Evolutionary conservation across 2,329 filamentous ascomycete genomes (phyloP).

Genomic region (Pseudogymnoascus sp.): DNA sequence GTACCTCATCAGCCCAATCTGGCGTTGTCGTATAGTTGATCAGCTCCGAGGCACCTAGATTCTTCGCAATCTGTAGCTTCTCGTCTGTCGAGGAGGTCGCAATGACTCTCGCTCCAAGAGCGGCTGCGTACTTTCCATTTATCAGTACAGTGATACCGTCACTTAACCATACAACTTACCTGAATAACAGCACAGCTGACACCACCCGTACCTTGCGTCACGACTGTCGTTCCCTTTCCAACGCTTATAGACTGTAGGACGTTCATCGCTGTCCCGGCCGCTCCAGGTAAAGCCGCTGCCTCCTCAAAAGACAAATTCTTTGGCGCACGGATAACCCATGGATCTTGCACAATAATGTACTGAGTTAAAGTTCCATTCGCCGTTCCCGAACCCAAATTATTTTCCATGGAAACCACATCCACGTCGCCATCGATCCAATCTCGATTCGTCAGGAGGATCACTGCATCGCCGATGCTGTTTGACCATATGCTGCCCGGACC

Average conservation of each 20-base stretch:
- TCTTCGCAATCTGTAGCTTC: slow-evolving; percentile 14
- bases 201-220: slow-evolving; percentile 36
- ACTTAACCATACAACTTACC: not conserved
- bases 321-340: slow-evolving; percentile 34
- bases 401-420: slow-evolving; percentile 18
- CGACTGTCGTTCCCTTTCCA: slow-evolving; percentile 29
- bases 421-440: slow-evolving; percentile 45
- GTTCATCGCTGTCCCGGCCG: slow-evolving; percentile 46
- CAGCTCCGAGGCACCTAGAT: slow-evolving; percentile 14
- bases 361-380: not conserved
- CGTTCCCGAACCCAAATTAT: slow-evolving; percentile 33
- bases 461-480: slow-evolving; percentile 8
- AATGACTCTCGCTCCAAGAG: slow-evolving; percentile 13
- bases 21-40: slow-evolving; percentile 36
- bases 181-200: slow-evolving; percentile 34
- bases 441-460: slow-evolving; percentile 20
- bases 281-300: slow-evolving; percentile 43
- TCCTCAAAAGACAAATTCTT: slow-evolving; percentile 35
- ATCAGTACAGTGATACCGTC: not conserved
- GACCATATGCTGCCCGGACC: slow-evolving; percentile 12
- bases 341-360: slow-evolving; percentile 38
- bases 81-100: slow-evolving; percentile 16
- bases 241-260: slow-evolving; percentile 38
- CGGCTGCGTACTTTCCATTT: not conserved
- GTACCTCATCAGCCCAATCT: slow-evolving; percentile 44